Evolutionary conservation across 768 basidiomycete genomes (phyloP), one percentile per base, ranked within the genome.

Genomic region (Auricularia sp.): DNA sequence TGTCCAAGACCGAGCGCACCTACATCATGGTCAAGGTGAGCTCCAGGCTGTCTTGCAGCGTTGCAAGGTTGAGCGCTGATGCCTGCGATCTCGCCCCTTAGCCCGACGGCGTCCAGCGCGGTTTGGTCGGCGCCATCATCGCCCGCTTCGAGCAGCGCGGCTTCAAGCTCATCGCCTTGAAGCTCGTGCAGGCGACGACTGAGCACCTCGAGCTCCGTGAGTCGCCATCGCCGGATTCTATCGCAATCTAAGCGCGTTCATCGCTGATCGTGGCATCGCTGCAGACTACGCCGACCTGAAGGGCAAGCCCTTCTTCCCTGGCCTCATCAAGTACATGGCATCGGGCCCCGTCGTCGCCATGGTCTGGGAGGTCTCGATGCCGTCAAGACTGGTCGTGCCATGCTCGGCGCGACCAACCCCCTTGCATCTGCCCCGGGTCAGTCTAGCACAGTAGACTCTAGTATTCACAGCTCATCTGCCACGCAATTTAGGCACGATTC

Each of bases 1-100:
- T 89, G 89, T 87, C 91, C 70, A 77, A 78, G 75, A 72, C 69
- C 63, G 94, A 98, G 76, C 93, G 92, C 77, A 96, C 95, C 77
- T 98, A 96, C 82, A 98, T 98, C 83, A 98, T 98, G 96, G 85
- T 98, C 88, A 99, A 98, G 94, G 92, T 88, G 64, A 59, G 72
- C 70, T 21, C 13, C 39, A 33, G 24, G 10, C 16, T 2, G 5
- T 33, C 34, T 6, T 11, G 42, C 44, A 29, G 6, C 54, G 21
- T 63, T 51, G 54, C 35, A 21, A 54, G 24, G 44, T 67, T 35
- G 62, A 66, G 64, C 64, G 62, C 62, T 51, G 21, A 35, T 61
- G 29, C 39, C 16, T 63, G 18, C 18, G 51, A 21, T 56, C 7
- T 29, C 44, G 61, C 24, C 29, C 21, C 18, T 72, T 76, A 97